These are phyloP conservation scores for Dalechampia spathulata DNA, from an alignment of 441 rosid genomes.

Conservation along the genomic window DNA sequence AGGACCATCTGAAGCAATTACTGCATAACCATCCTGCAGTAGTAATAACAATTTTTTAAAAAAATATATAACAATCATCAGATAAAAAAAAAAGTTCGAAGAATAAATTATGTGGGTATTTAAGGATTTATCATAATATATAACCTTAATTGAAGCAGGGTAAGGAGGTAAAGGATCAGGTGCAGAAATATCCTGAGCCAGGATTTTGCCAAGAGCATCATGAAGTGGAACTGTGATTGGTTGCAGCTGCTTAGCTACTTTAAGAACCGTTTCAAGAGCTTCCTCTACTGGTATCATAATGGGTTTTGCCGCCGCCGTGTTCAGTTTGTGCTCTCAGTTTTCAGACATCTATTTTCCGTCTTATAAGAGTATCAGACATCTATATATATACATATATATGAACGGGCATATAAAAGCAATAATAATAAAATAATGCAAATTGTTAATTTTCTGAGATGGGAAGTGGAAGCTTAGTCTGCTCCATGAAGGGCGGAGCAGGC, in stretches of 20 bases:
- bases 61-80: background rate
- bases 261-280: slow-evolving; percentile 50
- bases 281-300: slow-evolving; percentile 57
- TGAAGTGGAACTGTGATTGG: slow-evolving; percentile 46
- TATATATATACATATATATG: too few relatives aligned
- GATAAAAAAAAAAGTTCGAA: background rate
- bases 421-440: too few relatives aligned
- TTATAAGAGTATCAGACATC: too few relatives aligned
- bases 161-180: slow-evolving; percentile 92
- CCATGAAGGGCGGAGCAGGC: too few relatives aligned
- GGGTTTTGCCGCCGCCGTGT: background rate
- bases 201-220: slow-evolving; percentile 72
- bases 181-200: slow-evolving; percentile 74
- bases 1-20: slow-evolving; percentile 94
- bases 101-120: background rate
- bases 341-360: too few relatives aligned
- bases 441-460: too few relatives aligned
- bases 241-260: slow-evolving; percentile 47
- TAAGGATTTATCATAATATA: background rate
- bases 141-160: slow-evolving; percentile 81
- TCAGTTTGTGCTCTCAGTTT: background rate
- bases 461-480: too few relatives aligned
- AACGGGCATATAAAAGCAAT: too few relatives aligned
- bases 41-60: background rate
- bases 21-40: slow-evolving; percentile 91